Evolutionary conservation across 306 rosid genomes (phyloP).

Genomic region (Vigna hirtella): DNA sequence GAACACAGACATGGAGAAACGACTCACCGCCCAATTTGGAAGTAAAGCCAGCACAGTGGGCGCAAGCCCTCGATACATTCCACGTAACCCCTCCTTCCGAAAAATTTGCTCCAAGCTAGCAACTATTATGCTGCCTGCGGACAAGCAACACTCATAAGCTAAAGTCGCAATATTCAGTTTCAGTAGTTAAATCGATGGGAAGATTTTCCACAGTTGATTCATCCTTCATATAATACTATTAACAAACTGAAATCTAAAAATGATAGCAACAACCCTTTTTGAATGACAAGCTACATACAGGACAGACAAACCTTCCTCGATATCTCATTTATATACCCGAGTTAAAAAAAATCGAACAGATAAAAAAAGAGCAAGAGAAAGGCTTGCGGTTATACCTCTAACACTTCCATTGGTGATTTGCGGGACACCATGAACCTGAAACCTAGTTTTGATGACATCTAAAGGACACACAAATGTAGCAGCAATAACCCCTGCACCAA

Average conservation of each 20-base stretch:
- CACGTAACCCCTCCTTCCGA: conserved; percentile 86
- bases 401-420: conserved; percentile 50
- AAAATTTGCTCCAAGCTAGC: conserved; percentile 78
- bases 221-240: conserved; percentile 12
- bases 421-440: conserved; percentile 82
- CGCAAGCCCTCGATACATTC: conserved; percentile 90
- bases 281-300: neutral
- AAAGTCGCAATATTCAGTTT: conserved; percentile 11
- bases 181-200: neutral
- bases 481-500: conserved; percentile 70
- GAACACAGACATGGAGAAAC: conserved; percentile 11
- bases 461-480: conserved; percentile 90
- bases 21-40: conserved; percentile 94
- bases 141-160: conserved; percentile 32
- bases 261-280: neutral
- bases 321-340: neutral
- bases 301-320: neutral
- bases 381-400: conserved; percentile 50
- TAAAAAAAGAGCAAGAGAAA: neutral
- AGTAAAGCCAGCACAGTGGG: conserved; percentile 88
- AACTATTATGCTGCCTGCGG: conserved; percentile 75
- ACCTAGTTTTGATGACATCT: conserved; percentile 88
- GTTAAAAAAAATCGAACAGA: neutral
- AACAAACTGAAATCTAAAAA: conserved; percentile 20
- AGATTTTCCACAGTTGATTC: neutral